Base-by-base conservation (phyloP, 805 yeast genomes). In the Candida suzukii region DNA sequence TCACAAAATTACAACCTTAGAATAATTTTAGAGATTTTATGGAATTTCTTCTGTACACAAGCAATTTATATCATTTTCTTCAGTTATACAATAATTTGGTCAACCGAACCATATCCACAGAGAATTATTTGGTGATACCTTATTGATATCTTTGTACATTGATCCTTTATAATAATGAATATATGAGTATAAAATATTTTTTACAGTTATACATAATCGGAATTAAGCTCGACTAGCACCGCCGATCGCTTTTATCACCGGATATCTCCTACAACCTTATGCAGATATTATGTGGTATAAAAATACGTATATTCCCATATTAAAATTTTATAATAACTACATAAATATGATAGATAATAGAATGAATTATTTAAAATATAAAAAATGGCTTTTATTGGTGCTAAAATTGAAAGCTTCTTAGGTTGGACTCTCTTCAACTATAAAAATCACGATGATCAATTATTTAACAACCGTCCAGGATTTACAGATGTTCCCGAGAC, bases 81-180 rank as follows among this genome's bases (percentile, higher is more conserved):
- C 25, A 61, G 57, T 4, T 71, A 74, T 46, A 76, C 85, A 22
- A 85, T 90, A 50, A 48, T 57, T 10, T 88, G 96, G 96, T 64
- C 58, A 0, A 68, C 73, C 42, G 84, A 85, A 51, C 68, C 73
- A 0, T 71, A 67, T 0, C 62, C 59, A 9, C 96, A 88, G 60
- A 73, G 97, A 52, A 86, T 93, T 45, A 88, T 91, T 51, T 93
- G 98, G 99, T 93, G 57, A 64, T 24, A 5, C 30, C 30, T 13
- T 12, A 8, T 27, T 13, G 30, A 6, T 14, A 27, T 27, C 12
- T 14, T 8, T 27, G 30, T 27, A 27, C 12, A 27, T 14, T n/a
- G n/a, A n/a, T n/a, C n/a, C n/a, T n/a, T n/a, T n/a, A n/a, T n/a
- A n/a, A n/a, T n/a, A n/a, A n/a, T n/a, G n/a, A n/a, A n/a, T n/a